phyloP scores from a whole-genome alignment of 306 rosid species.

The Trifolium fragiferum region DNA sequence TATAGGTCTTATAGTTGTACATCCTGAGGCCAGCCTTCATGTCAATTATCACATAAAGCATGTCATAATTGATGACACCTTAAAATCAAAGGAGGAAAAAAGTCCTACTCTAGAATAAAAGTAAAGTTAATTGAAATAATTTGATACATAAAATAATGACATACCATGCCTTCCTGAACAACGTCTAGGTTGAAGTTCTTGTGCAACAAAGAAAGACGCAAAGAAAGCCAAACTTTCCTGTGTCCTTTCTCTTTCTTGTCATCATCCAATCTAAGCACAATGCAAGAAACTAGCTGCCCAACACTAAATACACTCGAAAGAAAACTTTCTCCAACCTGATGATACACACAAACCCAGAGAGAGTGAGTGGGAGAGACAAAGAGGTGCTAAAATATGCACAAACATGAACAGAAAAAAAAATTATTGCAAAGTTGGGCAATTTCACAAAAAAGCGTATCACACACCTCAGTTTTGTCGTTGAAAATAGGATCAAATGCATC shows the following conservation, averaged over 20 bases:
- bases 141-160: conserved; percentile 33
- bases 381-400: conserved; percentile 24
- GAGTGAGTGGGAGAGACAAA: conserved; percentile 17
- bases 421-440: background rate
- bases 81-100: conserved; percentile 11
- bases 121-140: conserved; percentile 1
- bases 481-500: conserved; percentile 77
- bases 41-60: background rate
- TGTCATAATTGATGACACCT: conserved; percentile 18
- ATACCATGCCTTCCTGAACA: conserved; percentile 95
- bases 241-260: conserved; percentile 83
- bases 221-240: conserved; percentile 92
- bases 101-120: conserved; percentile 5
- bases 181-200: conserved; percentile 73
- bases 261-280: conserved; percentile 72
- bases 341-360: background rate
- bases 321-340: conserved; percentile 62
- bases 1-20: background rate
- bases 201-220: conserved; percentile 83
- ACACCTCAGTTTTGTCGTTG: conserved; percentile 58
- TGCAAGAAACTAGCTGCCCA: conserved; percentile 85
- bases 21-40: background rate
- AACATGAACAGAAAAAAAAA: background rate
- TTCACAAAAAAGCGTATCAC: conserved; percentile 11
- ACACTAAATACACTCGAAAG: conserved; percentile 68